A percentile compares a stretch with the other conserved stretches of the same genome.
These are phyloP conservation scores for Hirsutella thompsonii DNA, from an alignment of 2,329 filamentous ascomycete species.

Conservation along the genomic window DNA sequence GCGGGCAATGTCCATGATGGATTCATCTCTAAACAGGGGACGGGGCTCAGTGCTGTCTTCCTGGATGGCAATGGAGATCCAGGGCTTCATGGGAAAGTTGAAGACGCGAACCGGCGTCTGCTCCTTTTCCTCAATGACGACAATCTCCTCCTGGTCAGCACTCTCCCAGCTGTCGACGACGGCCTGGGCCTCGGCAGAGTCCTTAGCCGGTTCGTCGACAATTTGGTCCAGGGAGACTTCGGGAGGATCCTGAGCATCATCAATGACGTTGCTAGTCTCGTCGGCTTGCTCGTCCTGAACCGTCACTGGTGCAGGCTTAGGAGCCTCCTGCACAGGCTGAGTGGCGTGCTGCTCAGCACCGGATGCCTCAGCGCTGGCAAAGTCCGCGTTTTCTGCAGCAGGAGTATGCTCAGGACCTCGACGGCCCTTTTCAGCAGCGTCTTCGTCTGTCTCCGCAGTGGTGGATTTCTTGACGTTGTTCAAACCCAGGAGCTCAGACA, in stretches of 20 bases:
- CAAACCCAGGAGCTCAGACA: slow-evolving; percentile 16
- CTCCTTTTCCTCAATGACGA: slow-evolving; percentile 53
- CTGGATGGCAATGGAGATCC: slow-evolving; percentile 75
- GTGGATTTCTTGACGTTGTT: slow-evolving; percentile 44
- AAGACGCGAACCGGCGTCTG: slow-evolving; percentile 63
- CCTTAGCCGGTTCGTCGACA: slow-evolving; percentile 18
- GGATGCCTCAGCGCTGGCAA: neutral
- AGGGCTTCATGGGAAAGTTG: slow-evolving; percentile 94
- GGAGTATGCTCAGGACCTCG: slow-evolving; percentile 25
- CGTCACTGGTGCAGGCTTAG: slow-evolving; percentile 31
- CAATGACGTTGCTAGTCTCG: slow-evolving; percentile 29
- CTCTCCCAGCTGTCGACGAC: slow-evolving; percentile 89
- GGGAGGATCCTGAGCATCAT: slow-evolving; percentile 22
- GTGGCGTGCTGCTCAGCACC: neutral
- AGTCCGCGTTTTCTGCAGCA: too few relatives aligned
- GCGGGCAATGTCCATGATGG: slow-evolving; percentile 83
- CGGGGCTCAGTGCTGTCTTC: slow-evolving; percentile 40
- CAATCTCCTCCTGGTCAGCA: slow-evolving; percentile 58
- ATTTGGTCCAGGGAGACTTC: neutral
- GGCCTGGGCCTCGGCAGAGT: slow-evolving; percentile 39
- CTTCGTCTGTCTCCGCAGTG: slow-evolving; percentile 51
- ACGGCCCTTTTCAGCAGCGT: slow-evolving; percentile 14
- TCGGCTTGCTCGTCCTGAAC: slow-evolving; percentile 46
- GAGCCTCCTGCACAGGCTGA: slow-evolving; percentile 13
- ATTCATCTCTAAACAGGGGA: slow-evolving; percentile 59